Evolutionary conservation across 371 early-diverging fungal genomes (phyloP).

Genomic region (Actinomortierella wolfii): DNA sequence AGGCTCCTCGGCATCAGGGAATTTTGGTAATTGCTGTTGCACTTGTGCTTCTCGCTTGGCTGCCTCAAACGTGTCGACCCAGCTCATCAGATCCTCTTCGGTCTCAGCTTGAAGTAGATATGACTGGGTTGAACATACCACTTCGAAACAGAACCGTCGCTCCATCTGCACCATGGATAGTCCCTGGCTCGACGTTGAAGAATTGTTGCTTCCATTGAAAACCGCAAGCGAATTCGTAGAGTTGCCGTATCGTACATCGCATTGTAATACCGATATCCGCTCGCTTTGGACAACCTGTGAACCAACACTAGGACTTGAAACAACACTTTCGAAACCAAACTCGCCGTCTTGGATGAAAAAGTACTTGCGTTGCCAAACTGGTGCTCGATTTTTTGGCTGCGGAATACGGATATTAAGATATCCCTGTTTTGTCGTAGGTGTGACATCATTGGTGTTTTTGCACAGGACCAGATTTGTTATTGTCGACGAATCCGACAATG

Average conservation of each 20-base stretch:
- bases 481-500: no score
- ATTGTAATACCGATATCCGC: constrained; percentile 63
- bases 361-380: constrained; percentile 58
- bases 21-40: constrained; percentile 23
- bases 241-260: constrained; percentile 57
- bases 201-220: constrained; percentile 28
- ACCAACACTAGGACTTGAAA: constrained; percentile 52
- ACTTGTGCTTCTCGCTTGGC: constrained; percentile 50
- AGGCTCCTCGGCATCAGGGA: constrained; percentile 29
- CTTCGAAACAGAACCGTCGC: constrained; percentile 75
- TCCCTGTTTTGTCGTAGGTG: constrained; percentile 45
- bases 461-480: no score
- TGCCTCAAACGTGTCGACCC: constrained; percentile 70
- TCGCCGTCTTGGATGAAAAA: constrained; percentile 66
- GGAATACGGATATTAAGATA: constrained; percentile 47
- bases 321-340: constrained; percentile 57
- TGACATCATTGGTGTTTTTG: neutral
- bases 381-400: constrained; percentile 44
- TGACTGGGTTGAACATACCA: constrained; percentile 65
- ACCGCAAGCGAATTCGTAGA: constrained; percentile 21
- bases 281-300: constrained; percentile 62
- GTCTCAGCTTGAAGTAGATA: constrained; percentile 72
- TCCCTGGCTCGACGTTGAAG: constrained; percentile 37
- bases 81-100: constrained; percentile 68
- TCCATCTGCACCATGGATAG: constrained; percentile 55